Evolutionary conservation across 2,329 filamentous ascomycete genomes (phyloP).

Genomic region (Diaporthe eres): DNA sequence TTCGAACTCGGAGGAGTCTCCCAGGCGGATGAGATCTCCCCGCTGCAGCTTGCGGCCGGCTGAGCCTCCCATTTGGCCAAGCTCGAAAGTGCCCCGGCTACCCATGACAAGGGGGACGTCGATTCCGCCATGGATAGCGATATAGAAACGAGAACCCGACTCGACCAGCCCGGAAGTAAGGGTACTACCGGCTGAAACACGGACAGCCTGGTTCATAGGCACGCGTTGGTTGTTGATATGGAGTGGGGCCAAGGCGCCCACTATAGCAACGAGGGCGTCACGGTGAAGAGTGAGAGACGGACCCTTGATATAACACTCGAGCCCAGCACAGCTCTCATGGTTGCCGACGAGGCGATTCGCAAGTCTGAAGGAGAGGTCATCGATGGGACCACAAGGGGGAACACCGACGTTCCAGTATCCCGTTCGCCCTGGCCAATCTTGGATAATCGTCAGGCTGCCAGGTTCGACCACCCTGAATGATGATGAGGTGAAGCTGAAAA

Average conservation of each 20-base stretch:
- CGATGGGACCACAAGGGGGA: conserved; percentile 5
- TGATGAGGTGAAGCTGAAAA: background rate
- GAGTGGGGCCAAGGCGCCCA: background rate
- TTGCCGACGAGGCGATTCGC: conserved; percentile 6
- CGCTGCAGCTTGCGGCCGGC: conserved; percentile 3
- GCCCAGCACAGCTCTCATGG: background rate
- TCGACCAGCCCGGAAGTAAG: background rate
- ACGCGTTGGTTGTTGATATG: background rate
- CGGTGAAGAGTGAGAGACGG: background rate
- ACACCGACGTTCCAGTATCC: conserved; percentile 13
- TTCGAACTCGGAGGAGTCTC: background rate
- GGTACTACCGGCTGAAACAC: background rate
- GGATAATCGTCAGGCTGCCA: background rate
- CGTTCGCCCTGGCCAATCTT: conserved; percentile 1
- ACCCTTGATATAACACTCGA: background rate
- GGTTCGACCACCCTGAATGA: background rate
- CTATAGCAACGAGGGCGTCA: background rate
- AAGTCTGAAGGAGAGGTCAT: conserved; percentile 1
- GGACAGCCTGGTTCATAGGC: background rate
- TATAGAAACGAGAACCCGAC: background rate
- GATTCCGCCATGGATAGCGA: conserved; percentile 9
- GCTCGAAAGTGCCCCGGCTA: conserved; percentile 13
- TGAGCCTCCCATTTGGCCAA: conserved; percentile 14
- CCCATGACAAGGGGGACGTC: background rate
- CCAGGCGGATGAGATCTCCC: background rate